These are phyloP conservation scores for Candolleomyces eurysporus DNA, from an alignment of 768 basidiomycete species.

Conservation along the genomic window DNA sequence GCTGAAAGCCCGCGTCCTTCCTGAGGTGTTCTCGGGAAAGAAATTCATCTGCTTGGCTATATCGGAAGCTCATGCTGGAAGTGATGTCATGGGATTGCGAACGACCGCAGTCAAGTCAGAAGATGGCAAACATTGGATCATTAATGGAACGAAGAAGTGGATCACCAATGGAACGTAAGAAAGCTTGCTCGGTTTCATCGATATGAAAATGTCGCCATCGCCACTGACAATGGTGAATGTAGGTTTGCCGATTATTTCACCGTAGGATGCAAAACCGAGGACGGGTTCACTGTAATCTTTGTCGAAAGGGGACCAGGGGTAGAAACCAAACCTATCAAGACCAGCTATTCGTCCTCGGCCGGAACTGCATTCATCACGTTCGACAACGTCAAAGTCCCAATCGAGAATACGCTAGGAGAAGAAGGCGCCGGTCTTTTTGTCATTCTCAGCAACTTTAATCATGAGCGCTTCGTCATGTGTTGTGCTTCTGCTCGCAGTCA, in stretches of 20 bases:
- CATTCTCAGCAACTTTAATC: constrained; percentile 82
- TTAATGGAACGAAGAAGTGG: constrained; percentile 83
- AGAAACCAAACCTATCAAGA: constrained; percentile 60
- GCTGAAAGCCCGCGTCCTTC: constrained; percentile 54
- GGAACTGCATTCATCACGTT: constrained; percentile 86
- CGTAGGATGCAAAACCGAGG: constrained; percentile 69
- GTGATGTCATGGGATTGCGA: constrained; percentile 77
- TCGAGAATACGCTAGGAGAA: constrained; percentile 74
- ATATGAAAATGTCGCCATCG: not conserved
- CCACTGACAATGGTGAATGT: not conserved
- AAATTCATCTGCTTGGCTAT: constrained; percentile 88
- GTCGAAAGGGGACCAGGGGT: constrained; percentile 51
- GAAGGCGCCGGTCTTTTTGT: constrained; percentile 37
- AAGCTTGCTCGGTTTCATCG: constrained; percentile 8
- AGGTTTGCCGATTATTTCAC: constrained; percentile 60
- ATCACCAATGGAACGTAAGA: constrained; percentile 73
- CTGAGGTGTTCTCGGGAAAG: constrained; percentile 69
- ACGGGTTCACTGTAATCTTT: constrained; percentile 76
- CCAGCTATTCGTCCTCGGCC: constrained; percentile 80
- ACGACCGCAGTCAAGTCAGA: constrained; percentile 77
- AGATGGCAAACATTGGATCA: constrained; percentile 82
- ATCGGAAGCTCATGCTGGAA: constrained; percentile 85
- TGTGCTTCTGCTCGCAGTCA: constrained; percentile 63
- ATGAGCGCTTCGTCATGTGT: constrained; percentile 92
- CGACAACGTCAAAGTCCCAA: constrained; percentile 82